Percentiles rank a stretch among this genome's conserved stretches.
phyloP scores from a whole-genome alignment of 495 filamentous ascomycete species.

The Lasiosphaeria ovina region DNA sequence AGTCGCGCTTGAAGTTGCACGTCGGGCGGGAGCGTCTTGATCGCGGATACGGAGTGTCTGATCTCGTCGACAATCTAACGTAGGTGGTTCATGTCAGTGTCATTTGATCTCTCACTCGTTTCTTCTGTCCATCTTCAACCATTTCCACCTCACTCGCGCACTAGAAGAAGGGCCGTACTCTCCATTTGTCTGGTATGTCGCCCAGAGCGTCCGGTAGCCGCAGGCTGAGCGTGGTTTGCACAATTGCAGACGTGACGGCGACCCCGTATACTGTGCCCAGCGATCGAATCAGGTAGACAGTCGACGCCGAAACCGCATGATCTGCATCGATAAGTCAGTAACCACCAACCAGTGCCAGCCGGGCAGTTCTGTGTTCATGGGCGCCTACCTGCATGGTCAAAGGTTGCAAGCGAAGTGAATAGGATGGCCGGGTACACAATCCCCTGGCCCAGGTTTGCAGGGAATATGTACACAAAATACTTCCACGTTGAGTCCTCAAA shows the following conservation, averaged over 20 bases:
- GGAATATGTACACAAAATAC: constrained; percentile 61
- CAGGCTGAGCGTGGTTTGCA: constrained; percentile 61
- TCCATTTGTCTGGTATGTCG: constrained; percentile 64
- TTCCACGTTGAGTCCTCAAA: constrained; percentile 63
- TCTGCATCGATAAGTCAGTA: constrained; percentile 35
- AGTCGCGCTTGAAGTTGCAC: constrained; percentile 57
- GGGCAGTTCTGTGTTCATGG: too few species aligned
- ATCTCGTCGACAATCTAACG: constrained; percentile 58
- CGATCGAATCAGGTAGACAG: constrained; percentile 61
- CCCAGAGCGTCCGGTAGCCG: constrained; percentile 56
- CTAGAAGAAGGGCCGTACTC: constrained; percentile 49
- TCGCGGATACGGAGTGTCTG: constrained; percentile 57
- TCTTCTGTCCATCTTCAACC: neutral
- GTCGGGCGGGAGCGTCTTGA: constrained; percentile 54
- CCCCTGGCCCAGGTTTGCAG: constrained; percentile 62
- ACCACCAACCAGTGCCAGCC: neutral
- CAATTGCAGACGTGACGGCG: constrained; percentile 59
- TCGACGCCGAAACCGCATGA: constrained; percentile 63
- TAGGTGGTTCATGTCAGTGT: constrained; percentile 14
- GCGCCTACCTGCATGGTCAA: constrained; percentile 57
- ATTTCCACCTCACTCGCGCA: constrained; percentile 1
- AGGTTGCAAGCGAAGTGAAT: constrained; percentile 62
- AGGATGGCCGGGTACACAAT: constrained; percentile 63
- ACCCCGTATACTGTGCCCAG: constrained; percentile 65
- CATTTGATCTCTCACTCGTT: neutral